Base-by-base conservation (phyloP, 495 filamentous ascomycete species). In the Wilcoxina mikolae region DNA sequence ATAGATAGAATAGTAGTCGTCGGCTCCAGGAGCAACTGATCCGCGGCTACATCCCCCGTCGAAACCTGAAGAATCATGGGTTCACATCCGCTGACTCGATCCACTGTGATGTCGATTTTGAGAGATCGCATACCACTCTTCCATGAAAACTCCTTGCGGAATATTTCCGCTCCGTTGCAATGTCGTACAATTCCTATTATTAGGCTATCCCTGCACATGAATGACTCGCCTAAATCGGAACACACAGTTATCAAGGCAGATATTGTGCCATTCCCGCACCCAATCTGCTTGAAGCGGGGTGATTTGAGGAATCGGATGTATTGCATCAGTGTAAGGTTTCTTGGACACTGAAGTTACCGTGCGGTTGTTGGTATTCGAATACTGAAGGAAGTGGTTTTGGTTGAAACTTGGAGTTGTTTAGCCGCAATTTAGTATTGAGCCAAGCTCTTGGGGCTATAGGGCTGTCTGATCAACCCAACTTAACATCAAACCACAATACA, bases 191-290 rank as follows among this genome's bases (percentile, higher is more conserved):
- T 73, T 39, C 72, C 69, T 3, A 71, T 58, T 47, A 95, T 65
- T 23, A 73, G 72, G 31, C 76, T 67, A 61, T 82, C 75, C n/a
- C 77, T 69, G 20, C 73, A 72, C n/a, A 88, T 76, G 65, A 91
- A 93, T 0, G 76, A 74, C 67, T 98, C 90, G 2, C 90, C 88
- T 5, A 98, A 72, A 64, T 98, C 91, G 33, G 89, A 91, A 35
- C 87, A 86, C 66, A 98, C 79, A 48, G 87, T 87, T 52, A 95
- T 71, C 20, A 87, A 65, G 28, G 80, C 71, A 26, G 70, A 71
- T 11, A 75, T 63, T 28, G 62, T 60, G 5, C 51, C 53, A 11
- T 48, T 59, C 17, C 44, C 65, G 50, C 68, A 74, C 65, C 23
- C 51, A 29, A 44, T 70, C 23, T 9, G 56, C 54, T 18, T 58